Conservation (phyloP, 805 yeast species). For the Torulaspora quercuum region DNA sequence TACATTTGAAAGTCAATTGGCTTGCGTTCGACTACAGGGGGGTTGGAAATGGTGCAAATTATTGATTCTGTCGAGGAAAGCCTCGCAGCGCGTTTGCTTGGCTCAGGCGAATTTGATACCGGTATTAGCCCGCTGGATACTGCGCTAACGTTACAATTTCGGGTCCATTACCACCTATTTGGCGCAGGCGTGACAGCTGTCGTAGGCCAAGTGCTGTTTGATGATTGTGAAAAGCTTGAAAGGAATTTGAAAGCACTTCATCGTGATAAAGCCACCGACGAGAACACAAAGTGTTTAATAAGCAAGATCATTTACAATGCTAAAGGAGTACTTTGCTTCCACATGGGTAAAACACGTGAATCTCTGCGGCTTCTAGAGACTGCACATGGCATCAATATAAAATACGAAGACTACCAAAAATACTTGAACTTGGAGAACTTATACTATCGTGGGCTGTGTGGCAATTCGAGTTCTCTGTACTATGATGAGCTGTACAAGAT, state of each 20-base stretch:
- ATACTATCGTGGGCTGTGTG: constrained; percentile 20
- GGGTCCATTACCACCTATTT: constrained; percentile 29
- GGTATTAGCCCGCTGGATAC: constrained; percentile 22
- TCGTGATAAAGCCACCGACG: constrained; percentile 1
- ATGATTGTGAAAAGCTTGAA: constrained; percentile 20
- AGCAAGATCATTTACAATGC: constrained; percentile 23
- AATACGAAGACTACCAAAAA: constrained; percentile 11
- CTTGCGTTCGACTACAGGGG: background rate
- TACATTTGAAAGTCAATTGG: constrained; percentile 3
- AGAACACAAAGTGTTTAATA: constrained; percentile 9
- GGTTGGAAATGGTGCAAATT: constrained; percentile 3
- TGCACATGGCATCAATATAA: constrained; percentile 11
- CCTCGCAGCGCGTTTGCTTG: constrained; percentile 27
- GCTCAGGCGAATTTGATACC: constrained; percentile 26
- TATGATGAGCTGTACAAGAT: constrained; percentile 15
- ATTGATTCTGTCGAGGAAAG: constrained; percentile 18
- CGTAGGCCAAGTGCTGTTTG: constrained; percentile 20
- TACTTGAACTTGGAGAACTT: constrained; percentile 28
- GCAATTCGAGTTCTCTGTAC: constrained; percentile 6
- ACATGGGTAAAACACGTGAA: constrained; percentile 11
- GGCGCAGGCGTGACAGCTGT: constrained; percentile 16
- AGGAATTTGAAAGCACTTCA: constrained; percentile 5
- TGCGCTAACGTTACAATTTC: constrained; percentile 29
- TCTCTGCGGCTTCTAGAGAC: constrained; percentile 10
- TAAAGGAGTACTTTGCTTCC: constrained; percentile 20